Evolutionary conservation across 2,329 filamentous ascomycete genomes (phyloP), one percentile per base, ranked within the genome.

Genomic region (Neodidymelliopsis sp.): DNA sequence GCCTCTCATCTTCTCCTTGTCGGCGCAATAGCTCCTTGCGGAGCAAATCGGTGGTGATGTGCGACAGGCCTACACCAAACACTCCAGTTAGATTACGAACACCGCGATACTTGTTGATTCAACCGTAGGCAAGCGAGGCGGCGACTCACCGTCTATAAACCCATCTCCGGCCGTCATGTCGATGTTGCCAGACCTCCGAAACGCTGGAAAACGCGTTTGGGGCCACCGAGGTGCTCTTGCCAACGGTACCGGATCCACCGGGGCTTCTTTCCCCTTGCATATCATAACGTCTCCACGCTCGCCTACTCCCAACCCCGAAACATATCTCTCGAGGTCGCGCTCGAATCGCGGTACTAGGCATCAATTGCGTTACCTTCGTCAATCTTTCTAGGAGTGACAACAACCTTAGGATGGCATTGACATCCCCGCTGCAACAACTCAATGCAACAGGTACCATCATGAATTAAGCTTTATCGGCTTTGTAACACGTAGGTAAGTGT

Each of bases 11-110:
- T 25, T 55, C 35, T 40, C 75, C 69, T 60, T 80, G 75, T 65
- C 81, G 71, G 60, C 79, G 73, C 43, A 66, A 67, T 24, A 84
- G 69, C 67, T 83, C 80, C 25, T 75, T 76, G 52, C 70, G 75
- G 27, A 83, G 76, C 36, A 79, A 49, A 36, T 71, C 63, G 36
- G 73, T 72, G 11, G 77, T 65, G 41, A 65, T 57, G 69, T 72
- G 76, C 54, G 65, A 54, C 31, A 65, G 57, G 56, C 60, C 69
- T 71, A 38, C 5, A 15, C 19, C 11, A 35, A 24, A 30, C 6
- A 44, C 13, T 12, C 30, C 31, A 45, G 55, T 68, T 46, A 66
- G 60, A 56, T 37, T 28, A 33, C 23, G 19, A 15, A 22, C 16
- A 31, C 11, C 13, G 20, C n/a, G 19, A 37, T 50, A 29, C 43